Base-by-base conservation (phyloP, 108 stramenopile species). In the Skeletonema grethae region DNA sequence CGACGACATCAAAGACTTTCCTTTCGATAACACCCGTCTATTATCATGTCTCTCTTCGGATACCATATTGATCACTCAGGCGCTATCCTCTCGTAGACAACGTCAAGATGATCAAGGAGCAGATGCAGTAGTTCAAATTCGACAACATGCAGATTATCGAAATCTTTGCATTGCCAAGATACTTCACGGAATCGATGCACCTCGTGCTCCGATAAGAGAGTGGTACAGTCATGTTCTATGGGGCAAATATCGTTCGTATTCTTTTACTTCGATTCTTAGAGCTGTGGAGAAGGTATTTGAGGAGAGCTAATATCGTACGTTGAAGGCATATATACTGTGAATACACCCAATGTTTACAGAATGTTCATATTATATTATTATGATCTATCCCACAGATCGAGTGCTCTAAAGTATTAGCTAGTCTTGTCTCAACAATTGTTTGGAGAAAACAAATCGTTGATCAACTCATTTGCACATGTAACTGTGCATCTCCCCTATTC, bases 131-230 rank as follows among this genome's bases (percentile, higher is more conserved):
- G 75, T 63, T 43, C 55, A 61, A 43, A 65, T 91, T 69, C 77
- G 75, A 38, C 76, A 82, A 8, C 48, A 61, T 10, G 35, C 31
- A 0, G 91, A 92, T 65, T 95, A 95, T 77, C 84, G 86, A 24
- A 72, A 87, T 12, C 71, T 91, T 15, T 82, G 82, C 25, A 56
- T 88, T 38, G 77, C 95, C 1, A 94, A 94, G 70, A 80, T 94
- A 29, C 73, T 96, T 12, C 92, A 96, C 76, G 91, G 85, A 7
- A 88, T 94, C 9, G 91, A 85, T 58, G 63, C 89, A 1, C 81
- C 88, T 32, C 72, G 86, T 1, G 69, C 82, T 29, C 86, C 86
- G n/a, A 63, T 83, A 35, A 63, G 58, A 24, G 28, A 56, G 25
- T 88, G 86, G 64, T 79, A 82, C 9, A 64, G 53, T 28, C 87